A percentile compares a stretch with the other conserved stretches of the same genome.
phyloP scores from a whole-genome alignment of 2,329 filamentous ascomycete species.

The Alternaria sp. region DNA sequence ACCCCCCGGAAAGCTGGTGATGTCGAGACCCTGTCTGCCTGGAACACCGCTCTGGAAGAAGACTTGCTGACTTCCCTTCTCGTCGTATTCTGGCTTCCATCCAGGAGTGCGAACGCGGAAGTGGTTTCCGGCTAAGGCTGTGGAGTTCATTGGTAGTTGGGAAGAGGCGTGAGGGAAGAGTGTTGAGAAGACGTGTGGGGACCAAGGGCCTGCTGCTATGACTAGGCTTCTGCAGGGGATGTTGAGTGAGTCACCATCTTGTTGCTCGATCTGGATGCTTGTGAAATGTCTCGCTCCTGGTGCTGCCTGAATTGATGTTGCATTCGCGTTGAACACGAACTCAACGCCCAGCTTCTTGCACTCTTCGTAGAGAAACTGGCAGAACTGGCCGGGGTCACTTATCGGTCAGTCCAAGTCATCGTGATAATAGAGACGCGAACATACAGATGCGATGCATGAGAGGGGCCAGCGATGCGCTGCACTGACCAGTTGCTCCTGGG shows the following conservation, averaged over 20 bases:
- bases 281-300: not conserved
- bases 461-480: not conserved
- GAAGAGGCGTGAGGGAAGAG: not conserved
- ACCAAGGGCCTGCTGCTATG: not conserved
- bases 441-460: not conserved
- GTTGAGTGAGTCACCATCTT: fast-evolving
- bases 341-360: not conserved
- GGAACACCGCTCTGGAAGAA: not conserved
- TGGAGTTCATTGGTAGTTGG: not conserved
- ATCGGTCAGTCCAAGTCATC: not conserved
- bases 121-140: not conserved
- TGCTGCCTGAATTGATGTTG: not conserved
- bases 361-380: fast-evolving
- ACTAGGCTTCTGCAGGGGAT: not conserved
- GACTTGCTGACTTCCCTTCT: not conserved
- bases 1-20: not conserved
- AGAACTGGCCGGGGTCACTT: not conserved
- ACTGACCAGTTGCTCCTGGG: not conserved
- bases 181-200: not conserved
- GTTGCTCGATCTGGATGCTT: not conserved
- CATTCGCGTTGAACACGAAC: not conserved
- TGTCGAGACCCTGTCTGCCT: not conserved
- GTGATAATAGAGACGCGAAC: fast-evolving
- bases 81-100: not conserved
- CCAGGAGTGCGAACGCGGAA: not conserved